Conservation (phyloP, 805 yeast genomes). For the Vanderwaltozyma tropicalis region DNA sequence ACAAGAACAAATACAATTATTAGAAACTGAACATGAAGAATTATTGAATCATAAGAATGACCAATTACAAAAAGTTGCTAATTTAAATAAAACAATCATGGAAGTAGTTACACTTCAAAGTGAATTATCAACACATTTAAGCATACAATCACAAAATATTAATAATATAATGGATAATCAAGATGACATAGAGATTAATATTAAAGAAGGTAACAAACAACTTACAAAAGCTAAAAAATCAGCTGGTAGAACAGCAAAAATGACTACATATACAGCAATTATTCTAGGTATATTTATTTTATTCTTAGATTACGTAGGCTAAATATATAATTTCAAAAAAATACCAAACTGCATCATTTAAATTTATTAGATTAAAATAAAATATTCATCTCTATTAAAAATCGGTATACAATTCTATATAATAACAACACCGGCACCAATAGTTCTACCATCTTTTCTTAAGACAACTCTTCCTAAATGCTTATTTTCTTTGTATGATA, state of each 20-base stretch:
- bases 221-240: constrained; percentile 57
- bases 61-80: constrained; percentile 49
- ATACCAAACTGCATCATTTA: not conserved
- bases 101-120: constrained; percentile 70
- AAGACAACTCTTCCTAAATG: constrained; percentile 93
- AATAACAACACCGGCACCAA: constrained; percentile 71
- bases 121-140: constrained; percentile 63
- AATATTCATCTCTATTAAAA: not conserved
- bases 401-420: no score
- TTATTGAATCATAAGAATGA: constrained; percentile 44
- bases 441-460: constrained; percentile 95
- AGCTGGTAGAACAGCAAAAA: constrained; percentile 50
- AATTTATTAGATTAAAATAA: no score
- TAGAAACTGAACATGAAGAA: constrained; percentile 51
- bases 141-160: constrained; percentile 62
- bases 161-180: constrained; percentile 54
- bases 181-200: constrained; percentile 52
- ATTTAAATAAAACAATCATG: constrained; percentile 49
- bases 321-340: constrained; percentile 3
- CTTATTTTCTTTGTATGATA: constrained; percentile 75
- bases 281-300: constrained; percentile 47
- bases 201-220: constrained; percentile 60
- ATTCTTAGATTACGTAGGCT: constrained; percentile 41
- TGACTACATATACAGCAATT: constrained; percentile 46
- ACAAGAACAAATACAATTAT: constrained; percentile 47